phyloP scores from a whole-genome alignment of 2,329 filamentous ascomycete genomes.

The Aspergillus sp. region DNA sequence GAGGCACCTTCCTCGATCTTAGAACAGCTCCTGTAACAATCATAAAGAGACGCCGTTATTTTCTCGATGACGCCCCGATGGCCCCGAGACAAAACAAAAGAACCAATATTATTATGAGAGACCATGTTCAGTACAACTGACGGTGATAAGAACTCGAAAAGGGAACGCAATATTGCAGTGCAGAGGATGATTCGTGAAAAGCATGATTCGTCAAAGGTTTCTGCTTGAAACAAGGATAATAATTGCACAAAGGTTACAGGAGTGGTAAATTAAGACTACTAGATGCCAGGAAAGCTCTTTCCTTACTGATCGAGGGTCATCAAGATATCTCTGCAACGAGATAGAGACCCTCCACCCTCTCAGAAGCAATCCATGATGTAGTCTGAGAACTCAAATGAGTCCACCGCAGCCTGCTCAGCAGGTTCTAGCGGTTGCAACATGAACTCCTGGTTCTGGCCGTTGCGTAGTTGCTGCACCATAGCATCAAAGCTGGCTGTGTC shows the following conservation, averaged over 20 bases:
- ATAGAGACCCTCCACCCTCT: not conserved
- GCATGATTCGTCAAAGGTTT: too few relatives aligned
- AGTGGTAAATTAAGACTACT: too few relatives aligned
- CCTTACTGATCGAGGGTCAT: too few relatives aligned
- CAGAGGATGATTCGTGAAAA: too few relatives aligned
- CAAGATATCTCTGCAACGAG: too few relatives aligned
- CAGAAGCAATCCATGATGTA: slow-evolving; percentile 11
- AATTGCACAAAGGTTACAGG: not conserved
- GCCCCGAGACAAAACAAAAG: too few relatives aligned
- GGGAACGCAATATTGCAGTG: not conserved
- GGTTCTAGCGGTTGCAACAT: slow-evolving; percentile 5
- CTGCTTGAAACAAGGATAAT: too few relatives aligned
- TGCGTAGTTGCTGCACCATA: slow-evolving; percentile 12
- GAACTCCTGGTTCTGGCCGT: slow-evolving; percentile 4
- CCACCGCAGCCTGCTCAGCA: slow-evolving; percentile 4
- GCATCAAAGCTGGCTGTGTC: slow-evolving; percentile 10
- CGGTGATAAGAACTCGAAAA: too few relatives aligned
- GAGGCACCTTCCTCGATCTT: not conserved
- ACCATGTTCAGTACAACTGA: not conserved
- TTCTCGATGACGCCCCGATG: too few relatives aligned
- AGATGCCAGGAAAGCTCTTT: too few relatives aligned
- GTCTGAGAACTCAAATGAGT: slow-evolving; percentile 14
- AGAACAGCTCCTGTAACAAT: slow-evolving; percentile 1
- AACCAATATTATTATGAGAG: not conserved
- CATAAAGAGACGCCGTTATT: not conserved